These are phyloP conservation scores for Reutealis trisperma DNA, from an alignment of 345 rosid genomes.

Conservation along the genomic window DNA sequence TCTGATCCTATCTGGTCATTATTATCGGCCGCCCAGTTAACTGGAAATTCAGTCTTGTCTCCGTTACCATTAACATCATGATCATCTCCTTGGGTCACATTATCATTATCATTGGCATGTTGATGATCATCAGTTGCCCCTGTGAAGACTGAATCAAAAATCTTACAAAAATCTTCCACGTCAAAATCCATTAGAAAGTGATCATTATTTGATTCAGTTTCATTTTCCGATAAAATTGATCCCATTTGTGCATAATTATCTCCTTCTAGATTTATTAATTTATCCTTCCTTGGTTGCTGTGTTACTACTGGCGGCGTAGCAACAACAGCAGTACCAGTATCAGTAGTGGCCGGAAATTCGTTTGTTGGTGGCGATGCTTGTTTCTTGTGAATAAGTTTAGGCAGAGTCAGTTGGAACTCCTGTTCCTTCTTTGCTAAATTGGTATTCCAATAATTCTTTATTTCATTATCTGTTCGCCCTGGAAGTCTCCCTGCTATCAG, in stretches of 20 bases:
- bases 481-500: conserved; percentile 48
- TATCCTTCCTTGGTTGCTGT: too few relatives aligned
- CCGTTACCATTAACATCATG: too few relatives aligned
- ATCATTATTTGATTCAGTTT: too few relatives aligned
- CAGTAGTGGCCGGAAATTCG: too few relatives aligned
- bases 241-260: too few relatives aligned
- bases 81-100: background rate
- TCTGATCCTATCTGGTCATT: conserved; percentile 3
- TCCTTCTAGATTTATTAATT: too few relatives aligned
- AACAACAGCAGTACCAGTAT: too few relatives aligned
- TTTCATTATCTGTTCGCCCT: conserved; percentile 47
- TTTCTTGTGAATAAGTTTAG: background rate
- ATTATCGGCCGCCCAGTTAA: too few relatives aligned
- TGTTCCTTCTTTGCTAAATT: conserved; percentile 32
- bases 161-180: conserved; percentile 36
- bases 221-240: too few relatives aligned
- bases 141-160: conserved; percentile 28
- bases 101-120: too few relatives aligned
- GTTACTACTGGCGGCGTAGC: background rate
- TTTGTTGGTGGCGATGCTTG: too few relatives aligned
- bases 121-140: background rate
- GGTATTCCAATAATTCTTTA: conserved; percentile 49
- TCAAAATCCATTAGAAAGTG: conserved; percentile 24
- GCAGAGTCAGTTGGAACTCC: background rate
- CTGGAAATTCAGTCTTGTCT: too few relatives aligned